Base-by-base conservation (phyloP, 805 yeast species). In the Pichia nakasei region DNA sequence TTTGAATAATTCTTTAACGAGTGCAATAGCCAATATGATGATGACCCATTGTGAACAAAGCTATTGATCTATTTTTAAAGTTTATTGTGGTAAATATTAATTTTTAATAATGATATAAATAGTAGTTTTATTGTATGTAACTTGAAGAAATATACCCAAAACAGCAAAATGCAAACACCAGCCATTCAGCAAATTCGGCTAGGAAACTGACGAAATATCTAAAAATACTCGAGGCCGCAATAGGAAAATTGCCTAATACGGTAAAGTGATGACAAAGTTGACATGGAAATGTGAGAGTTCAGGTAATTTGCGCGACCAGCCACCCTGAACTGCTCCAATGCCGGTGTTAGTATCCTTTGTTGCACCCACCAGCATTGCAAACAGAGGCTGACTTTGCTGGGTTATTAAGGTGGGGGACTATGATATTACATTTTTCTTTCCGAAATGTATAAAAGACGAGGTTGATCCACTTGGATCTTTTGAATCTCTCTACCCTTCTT, bases 381-480 rank as follows among this genome's bases (percentile, higher is more conserved):
- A 41, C 37, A 37, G 33, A n/a, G 20, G 32, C 32, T 20, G 18
- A 24, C 27, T 24, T 24, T 11, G 12, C 9, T 24, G 9, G 12
- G 4, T 13, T 11, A 8, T 24, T 24, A 11, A 4, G 27, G 27
- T 24, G 27, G 27, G 27, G 27, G 12, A 13, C 3, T 11, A 11
- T 24, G 27, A n/a, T n/a, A n/a, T n/a, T 24, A 24, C 12, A 3
- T 5, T 24, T 11, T 1, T 24, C 12, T 24, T 17, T 15, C 15
- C 18, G 9, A 20, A 18, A 32, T 39, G 36, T 44, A 40, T 44
- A 44, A 35, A 44, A 39, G 26, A 22, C 27, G 7, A 5, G 22
- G 5, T 9, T 36, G 43, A 39, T 44, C 39, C 43, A n/a, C n/a
- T 17, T 12, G 17, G 38, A 37, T 42, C 41, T 31, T 11, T 3